These are phyloP conservation scores for Citrus reticulata DNA, from an alignment of 345 rosid species.

Conservation along the genomic window DNA sequence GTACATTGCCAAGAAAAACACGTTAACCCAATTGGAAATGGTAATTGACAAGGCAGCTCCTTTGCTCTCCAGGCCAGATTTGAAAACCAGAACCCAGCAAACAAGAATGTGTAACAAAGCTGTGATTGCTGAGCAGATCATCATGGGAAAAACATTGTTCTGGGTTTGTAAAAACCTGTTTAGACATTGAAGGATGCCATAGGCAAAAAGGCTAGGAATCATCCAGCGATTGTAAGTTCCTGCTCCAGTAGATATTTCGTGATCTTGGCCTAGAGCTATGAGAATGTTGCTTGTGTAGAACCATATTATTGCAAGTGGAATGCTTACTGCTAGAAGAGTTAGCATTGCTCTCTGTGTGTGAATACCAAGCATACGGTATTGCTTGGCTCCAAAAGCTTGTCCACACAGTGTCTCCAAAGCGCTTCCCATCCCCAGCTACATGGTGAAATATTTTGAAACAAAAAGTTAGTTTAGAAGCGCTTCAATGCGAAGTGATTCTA, in stretches of 20 bases:
- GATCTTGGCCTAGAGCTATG: slow-evolving; percentile 37
- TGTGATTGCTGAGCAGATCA: slow-evolving; percentile 31
- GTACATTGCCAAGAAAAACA: slow-evolving; percentile 31
- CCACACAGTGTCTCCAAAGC: slow-evolving; percentile 72
- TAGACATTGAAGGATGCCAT: slow-evolving; percentile 55
- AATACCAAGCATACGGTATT: slow-evolving; percentile 58
- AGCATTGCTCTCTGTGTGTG: slow-evolving; percentile 71
- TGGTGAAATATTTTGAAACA: neutral
- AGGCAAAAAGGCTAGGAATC: slow-evolving; percentile 62
- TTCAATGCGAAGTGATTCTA: neutral
- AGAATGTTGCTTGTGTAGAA: slow-evolving; percentile 45
- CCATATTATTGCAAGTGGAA: slow-evolving; percentile 60
- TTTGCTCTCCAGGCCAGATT: slow-evolving; percentile 28
- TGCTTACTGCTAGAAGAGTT: slow-evolving; percentile 33
- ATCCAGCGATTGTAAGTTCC: slow-evolving; percentile 48
- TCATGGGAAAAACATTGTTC: slow-evolving; percentile 50
- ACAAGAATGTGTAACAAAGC: slow-evolving; percentile 31
- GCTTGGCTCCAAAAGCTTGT: slow-evolving; percentile 65
- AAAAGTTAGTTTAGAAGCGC: neutral
- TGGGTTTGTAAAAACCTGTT: slow-evolving; percentile 61
- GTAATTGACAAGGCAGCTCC: slow-evolving; percentile 47
- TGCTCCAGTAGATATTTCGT: slow-evolving; percentile 32
- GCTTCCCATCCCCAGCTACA: slow-evolving; percentile 61
- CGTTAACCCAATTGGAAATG: slow-evolving; percentile 42
- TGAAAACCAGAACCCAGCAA: slow-evolving; percentile 46